Evolutionary conservation across 306 rosid species (phyloP), one percentile per base, ranked within the genome.

Genomic region (Cajanus cajan): DNA sequence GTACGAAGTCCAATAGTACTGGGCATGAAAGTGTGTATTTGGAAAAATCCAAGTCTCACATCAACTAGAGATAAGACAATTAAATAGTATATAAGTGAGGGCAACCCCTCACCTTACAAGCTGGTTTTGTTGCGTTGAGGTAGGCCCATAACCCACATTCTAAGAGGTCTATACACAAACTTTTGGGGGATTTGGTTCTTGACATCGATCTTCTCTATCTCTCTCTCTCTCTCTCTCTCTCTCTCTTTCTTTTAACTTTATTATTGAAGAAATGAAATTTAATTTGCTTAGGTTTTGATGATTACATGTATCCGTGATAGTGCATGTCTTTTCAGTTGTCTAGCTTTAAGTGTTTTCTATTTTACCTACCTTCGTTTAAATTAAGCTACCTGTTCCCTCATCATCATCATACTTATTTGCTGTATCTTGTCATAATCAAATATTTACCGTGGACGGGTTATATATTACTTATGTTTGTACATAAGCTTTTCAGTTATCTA

Each of bases 401-500:
- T 44, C 63, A 11, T 73, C 25, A 16, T 71, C 57, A 65, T 36
- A 39, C 7, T 54, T 14, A 36, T 80, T 44, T 67, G 25, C 34
- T 77, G 58, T 44, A 48, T 62, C 34, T 73, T 55, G 21, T 65
- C 48, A 63, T 52, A 36, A 55, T 28, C 48, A 41, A 81, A 63
- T 74, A 36, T 82, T 71, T 28, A 7, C 54, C 78, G 8, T 61
- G 47, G 31, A 68, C 33, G 40, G 19, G 68, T 16, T 33, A 28
- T 82, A 66, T 22, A 67, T 62, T 50, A 39, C 51, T 16, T 52
- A 24, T 71, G 31, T 77, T 43, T 70, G 71, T 43, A 62, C 68
- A 54, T 69, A 47, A 68, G 77, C 57, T 41, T 82, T 68, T 44
- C 33, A 70, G 2, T 73, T 58, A 28, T 62, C 71, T 33, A 33